phyloP scores from a whole-genome alignment of 192 early-diverging fungal genomes.

The Entophlyctis luteolus region DNA sequence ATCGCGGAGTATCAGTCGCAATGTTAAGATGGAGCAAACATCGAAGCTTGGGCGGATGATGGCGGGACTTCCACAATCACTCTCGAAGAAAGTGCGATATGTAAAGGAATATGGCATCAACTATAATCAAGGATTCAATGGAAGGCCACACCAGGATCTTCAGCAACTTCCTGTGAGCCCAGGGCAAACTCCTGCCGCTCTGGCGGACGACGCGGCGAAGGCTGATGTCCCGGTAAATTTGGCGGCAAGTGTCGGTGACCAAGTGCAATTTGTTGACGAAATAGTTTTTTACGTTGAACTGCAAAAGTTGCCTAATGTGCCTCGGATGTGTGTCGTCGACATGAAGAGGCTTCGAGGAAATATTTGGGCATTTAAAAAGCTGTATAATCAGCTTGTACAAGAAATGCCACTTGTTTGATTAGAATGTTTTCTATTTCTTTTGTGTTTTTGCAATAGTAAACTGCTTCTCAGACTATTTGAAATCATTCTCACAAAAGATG shows the following conservation, averaged over 20 bases:
- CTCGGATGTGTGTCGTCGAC: slow-evolving; percentile 38
- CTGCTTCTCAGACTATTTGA: no score
- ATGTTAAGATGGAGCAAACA: slow-evolving; percentile 9
- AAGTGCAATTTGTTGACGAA: slow-evolving; percentile 43
- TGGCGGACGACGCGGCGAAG: no score
- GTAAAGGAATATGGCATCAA: slow-evolving; percentile 22
- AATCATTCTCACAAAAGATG: no score
- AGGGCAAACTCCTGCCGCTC: slow-evolving; percentile 72
- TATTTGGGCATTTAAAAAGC: slow-evolving; percentile 30
- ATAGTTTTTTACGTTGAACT: slow-evolving; percentile 84
- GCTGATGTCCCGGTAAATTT: no score
- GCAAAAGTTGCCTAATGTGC: slow-evolving; percentile 83
- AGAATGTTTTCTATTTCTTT: neutral
- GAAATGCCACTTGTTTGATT: slow-evolving; percentile 20
- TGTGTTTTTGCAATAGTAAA: neutral
- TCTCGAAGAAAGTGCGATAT: slow-evolving; percentile 10
- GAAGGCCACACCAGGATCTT: neutral
- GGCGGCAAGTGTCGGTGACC: no score
- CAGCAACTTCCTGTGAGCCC: slow-evolving; percentile 37
- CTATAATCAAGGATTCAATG: slow-evolving; percentile 13
- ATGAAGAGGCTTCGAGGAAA: slow-evolving; percentile 24
- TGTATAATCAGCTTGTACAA: slow-evolving; percentile 17
- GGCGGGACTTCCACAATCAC: slow-evolving; percentile 2
- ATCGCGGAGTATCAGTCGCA: slow-evolving; percentile 11
- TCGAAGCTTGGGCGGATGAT: slow-evolving; percentile 8